Base-by-base conservation (phyloP, 495 filamentous ascomycete species). In the Lasiosphaeria ovina region DNA sequence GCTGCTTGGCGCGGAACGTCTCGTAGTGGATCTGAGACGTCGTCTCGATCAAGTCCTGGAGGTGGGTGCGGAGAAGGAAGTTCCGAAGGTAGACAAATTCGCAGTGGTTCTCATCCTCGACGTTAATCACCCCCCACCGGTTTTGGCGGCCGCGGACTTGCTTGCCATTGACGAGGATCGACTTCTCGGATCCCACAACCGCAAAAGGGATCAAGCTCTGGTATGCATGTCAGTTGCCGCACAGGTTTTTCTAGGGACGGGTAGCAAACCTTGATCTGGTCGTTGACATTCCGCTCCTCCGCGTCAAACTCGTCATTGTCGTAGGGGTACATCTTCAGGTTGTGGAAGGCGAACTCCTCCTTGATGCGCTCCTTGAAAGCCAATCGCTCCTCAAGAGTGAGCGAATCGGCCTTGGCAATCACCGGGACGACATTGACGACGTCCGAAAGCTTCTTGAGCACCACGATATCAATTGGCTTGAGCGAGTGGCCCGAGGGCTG, bases 21-120 rank as follows among this genome's bases (percentile, higher is more conserved):
- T 99, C 94, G 80, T 99, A 99, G 81, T 99, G 94, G 77, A 98
- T 99, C 81, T 98, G 94, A 65, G 93, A 96, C n/a, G 94, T 99
- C 11, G 94, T 99, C 76, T 96, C 94, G 75, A 99, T 97, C 58
- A 99, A 85, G 68, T 99, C 94, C 81, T 99, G 90, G 57, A 96
- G 82, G 77, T 99, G 94, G 50, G 94, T 93, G 73, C 93, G 88
- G 70, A 91, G 96, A 60, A 99, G 83, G 85, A 99, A 99, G 83
- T 99, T 93, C 68, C 94, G 85, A 61, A 99, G 85, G 75, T 94
- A 97, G 68, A 98, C 89, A 71, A 99, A 99, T 83, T 99, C 94
- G 86, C 94, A 99, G 79, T 99, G 94, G 77, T 87, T 95, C 81
- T 98, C 94, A 66, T 99, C 92, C 79, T 99, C 94, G 59, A 99